Base-by-base conservation (phyloP, 306 rosid genomes). In the Luffa acutangula region DNA sequence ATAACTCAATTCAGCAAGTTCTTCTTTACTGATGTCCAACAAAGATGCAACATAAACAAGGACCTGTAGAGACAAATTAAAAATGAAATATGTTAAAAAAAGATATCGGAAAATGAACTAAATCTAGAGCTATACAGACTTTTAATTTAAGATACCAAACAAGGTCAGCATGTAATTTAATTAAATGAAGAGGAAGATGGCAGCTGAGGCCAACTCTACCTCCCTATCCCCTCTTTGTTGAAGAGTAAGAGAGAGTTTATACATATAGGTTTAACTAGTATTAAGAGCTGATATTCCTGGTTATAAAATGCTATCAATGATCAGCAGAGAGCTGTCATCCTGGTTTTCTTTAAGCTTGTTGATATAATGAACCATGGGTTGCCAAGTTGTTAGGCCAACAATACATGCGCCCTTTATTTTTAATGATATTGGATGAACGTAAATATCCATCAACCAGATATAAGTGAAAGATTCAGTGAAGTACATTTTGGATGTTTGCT, bases 401-500 rank as follows among this genome's bases (percentile, higher is more conserved):
- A 13, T 48, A 25, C 4, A 71, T 46, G 60, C 43, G 31, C 25
- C 45, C 48, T 67, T 1, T 15, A 70, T 15, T 9, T 56, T 54
- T 39, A 37, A 37, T 2, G 53, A 76, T 20, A 36, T 49, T 11
- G 8, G 12, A 63, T 25, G 43, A 5, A 62, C 10, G 34, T 74
- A 34, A 74, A 74, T 6, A 72, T 12, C 41, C 7, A 52, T 45
- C 2, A 43, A 51, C n/a, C 49, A 56, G 17, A 60, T 9, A 21
- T 57, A 11, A 33, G 21, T 15, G 3, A 10, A 33, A 45, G 46
- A 36, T 42, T 7, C 33, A 56, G 37, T 52, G 53, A 69, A 89
- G 43, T 84, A 92, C 97, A 9, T 36, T 81, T 73, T 79, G 87
- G 85, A 95, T 91, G 81, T 90, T 93, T 79, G 89, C 93, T 0